phyloP scores from a whole-genome alignment of 441 rosid genomes.

The California macrophylla region DNA sequence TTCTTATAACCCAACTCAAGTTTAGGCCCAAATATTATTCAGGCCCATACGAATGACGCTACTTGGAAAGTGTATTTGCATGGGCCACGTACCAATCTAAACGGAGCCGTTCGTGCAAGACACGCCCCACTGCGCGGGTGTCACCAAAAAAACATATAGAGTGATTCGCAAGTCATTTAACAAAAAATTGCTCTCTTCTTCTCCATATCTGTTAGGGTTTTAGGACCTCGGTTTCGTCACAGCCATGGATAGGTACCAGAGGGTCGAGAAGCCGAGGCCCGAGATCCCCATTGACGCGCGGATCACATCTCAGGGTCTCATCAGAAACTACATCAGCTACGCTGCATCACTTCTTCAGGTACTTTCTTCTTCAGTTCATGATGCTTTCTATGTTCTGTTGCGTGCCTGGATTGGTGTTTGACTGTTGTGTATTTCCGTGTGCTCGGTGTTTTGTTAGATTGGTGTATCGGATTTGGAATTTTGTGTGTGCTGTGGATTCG shows the following conservation, averaged over 20 bases:
- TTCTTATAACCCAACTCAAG: too few species aligned
- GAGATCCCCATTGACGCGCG: conserved; percentile 75
- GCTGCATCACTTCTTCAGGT: conserved; percentile 84
- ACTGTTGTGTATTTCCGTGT: neutral
- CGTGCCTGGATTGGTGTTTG: neutral
- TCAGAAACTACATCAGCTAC: conserved; percentile 79
- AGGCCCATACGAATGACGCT: too few species aligned
- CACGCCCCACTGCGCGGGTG: too few species aligned
- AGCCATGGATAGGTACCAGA: conserved; percentile 47
- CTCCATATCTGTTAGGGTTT: neutral
- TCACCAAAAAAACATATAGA: too few species aligned
- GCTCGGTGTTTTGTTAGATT: neutral
- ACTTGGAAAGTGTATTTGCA: too few species aligned
- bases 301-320: conserved; percentile 72
- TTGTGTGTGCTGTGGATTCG: neutral
- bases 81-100: too few species aligned
- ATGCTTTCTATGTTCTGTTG: neutral
- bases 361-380: neutral
- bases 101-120: too few species aligned
- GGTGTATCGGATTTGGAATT: neutral
- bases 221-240: neutral
- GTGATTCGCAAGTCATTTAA: too few species aligned
- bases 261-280: conserved; percentile 71
- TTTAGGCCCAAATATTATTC: too few species aligned
- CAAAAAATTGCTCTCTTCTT: too few species aligned